Evolutionary conservation across 352 stramenopile species (phyloP), one percentile per base, ranked within the genome.

Genomic region (Pythium monospermum): DNA sequence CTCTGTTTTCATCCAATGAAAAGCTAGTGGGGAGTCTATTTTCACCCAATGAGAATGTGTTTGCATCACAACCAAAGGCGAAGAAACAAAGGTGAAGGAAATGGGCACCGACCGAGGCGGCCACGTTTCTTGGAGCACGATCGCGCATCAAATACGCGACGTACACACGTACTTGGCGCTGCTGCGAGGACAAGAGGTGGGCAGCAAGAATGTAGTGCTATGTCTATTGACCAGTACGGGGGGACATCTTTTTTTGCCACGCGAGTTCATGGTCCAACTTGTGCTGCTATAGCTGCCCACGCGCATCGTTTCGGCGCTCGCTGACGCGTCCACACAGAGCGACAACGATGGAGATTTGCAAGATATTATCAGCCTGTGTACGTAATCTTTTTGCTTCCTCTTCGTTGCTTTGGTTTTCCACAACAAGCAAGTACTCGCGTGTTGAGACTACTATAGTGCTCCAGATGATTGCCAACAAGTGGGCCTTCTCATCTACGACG

Each of bases 401-500:
- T 10, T 22, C 16, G 26, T 0, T 16, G 25, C 23, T 47, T 26
- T 12, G 3, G 5, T 37, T 15, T 6, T 39, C 7, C 28, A 23
- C 12, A n/a, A n/a, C 23, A 19, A 7, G 26, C 6, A 18, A 47
- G 22, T 19, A 16, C 11, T 6, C 7, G 31, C 26, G 39, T 12
- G 18, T 46, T 2, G 16, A 15, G n/a, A n/a, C n/a, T n/a, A n/a
- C n/a, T 26, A 25, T 23, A 63, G 55, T 63, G 25, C 15, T 44
- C n/a, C 47, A 52, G 19, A 57, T 63, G 47, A 30, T 63, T 26
- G 41, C 32, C 23, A 63, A 41, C 55, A 53, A 57, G 28, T 53
- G 46, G 46, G 19, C 25, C 2, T 63, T 63, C 7, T 19, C 18
- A 13, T 6, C 3, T 10, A 16, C 26, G 39, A 21, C n/a, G n/a